phyloP scores from a whole-genome alignment of 371 early-diverging fungal genomes.

The Dichotomocladium elegans region DNA sequence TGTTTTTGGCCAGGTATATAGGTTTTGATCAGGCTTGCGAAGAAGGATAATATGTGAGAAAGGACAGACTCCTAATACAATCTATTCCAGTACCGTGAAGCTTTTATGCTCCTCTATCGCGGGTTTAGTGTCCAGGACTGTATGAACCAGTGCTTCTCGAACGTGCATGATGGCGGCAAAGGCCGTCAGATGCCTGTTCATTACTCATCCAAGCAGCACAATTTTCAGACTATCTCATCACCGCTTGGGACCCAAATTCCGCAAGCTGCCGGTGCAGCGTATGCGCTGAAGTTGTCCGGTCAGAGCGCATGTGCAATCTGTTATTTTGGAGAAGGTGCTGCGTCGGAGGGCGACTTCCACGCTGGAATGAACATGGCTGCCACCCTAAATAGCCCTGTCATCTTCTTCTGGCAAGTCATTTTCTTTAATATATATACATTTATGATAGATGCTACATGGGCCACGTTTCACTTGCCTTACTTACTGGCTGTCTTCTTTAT shows the following conservation, averaged over 20 bases:
- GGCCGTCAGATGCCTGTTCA: constrained; percentile 99
- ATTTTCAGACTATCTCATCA: constrained; percentile 96
- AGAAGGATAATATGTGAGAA: too few species aligned
- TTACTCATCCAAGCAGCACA: constrained; percentile 80
- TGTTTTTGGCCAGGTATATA: constrained; percentile 81
- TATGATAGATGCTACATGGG: not conserved
- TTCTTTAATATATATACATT: not conserved
- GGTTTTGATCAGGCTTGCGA: not conserved
- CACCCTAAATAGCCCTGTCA: constrained; percentile 84
- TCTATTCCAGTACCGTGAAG: constrained; percentile 87
- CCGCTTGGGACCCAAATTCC: constrained; percentile 96
- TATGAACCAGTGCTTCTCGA: constrained; percentile 96
- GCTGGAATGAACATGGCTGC: constrained; percentile 97
- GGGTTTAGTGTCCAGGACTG: constrained; percentile 91
- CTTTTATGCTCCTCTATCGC: constrained; percentile 88
- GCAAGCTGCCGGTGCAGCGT: constrained; percentile 98
- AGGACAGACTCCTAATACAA: not conserved
- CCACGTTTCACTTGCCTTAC: not conserved
- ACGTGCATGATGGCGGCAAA: constrained; percentile 85
- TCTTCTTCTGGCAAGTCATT: constrained; percentile 84
- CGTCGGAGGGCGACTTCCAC: constrained; percentile 97
- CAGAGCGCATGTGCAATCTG: constrained; percentile 78
- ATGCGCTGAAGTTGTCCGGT: constrained; percentile 83
- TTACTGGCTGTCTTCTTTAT: not conserved
- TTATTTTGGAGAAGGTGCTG: constrained; percentile 98